Evolutionary conservation across 73 alveolate species (phyloP).

Genomic region (Tetrahymena thermophila): DNA sequence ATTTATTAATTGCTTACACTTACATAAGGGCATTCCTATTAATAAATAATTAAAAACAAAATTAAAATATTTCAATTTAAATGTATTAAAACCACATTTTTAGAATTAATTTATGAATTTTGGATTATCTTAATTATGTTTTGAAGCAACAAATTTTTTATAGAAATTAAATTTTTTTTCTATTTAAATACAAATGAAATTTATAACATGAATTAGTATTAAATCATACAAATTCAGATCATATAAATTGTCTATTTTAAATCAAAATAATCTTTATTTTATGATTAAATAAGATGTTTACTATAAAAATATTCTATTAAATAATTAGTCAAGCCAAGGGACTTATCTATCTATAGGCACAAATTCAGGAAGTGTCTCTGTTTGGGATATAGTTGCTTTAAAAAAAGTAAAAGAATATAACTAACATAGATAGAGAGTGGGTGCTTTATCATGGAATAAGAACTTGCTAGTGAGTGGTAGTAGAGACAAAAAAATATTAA

Average conservation of each 20-base stretch:
- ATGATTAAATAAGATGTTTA: neutral
- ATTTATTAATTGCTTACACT: neutral
- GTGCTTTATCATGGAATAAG: slow-evolving; percentile 51
- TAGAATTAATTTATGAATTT: too few relatives aligned
- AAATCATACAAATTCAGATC: too few relatives aligned
- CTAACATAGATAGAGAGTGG: neutral
- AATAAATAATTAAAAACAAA: too few relatives aligned
- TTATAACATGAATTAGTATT: too few relatives aligned
- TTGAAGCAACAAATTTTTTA: too few relatives aligned
- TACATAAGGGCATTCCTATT: too few relatives aligned
- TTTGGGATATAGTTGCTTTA: neutral
- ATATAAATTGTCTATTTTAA: neutral
- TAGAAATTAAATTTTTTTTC: too few relatives aligned
- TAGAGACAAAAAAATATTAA: slow-evolving; percentile 77
- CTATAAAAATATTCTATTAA: neutral
- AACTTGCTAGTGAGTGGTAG: slow-evolving; percentile 78
- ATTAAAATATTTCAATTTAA: too few relatives aligned
- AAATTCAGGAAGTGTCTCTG: neutral
- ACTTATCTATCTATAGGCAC: neutral
- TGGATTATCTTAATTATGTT: too few relatives aligned
- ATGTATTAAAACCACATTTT: too few relatives aligned
- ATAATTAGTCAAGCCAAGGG: slow-evolving; percentile 1
- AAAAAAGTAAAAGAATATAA: neutral
- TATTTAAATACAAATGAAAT: too few relatives aligned
- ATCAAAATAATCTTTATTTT: too few relatives aligned